Conservation (phyloP, 805 yeast species). For the Kuraishia cidri region DNA sequence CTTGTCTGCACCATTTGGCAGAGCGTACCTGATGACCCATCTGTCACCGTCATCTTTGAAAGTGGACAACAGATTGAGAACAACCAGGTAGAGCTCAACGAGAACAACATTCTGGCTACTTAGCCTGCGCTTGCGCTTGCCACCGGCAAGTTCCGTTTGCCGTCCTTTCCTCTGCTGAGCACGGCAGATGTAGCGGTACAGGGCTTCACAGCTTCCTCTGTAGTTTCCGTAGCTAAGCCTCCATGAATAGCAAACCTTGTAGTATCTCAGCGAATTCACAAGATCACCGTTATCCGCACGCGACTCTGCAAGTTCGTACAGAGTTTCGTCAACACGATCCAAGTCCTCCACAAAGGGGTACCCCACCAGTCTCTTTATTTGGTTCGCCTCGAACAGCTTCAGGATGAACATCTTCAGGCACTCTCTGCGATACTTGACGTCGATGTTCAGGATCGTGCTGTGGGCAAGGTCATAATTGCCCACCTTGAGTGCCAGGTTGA, state of each 20-base stretch:
- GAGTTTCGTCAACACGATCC: constrained; percentile 29
- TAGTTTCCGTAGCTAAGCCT: constrained; percentile 38
- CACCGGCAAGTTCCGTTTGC: not conserved
- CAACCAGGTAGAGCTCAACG: constrained; percentile 25
- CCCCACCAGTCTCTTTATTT: constrained; percentile 26
- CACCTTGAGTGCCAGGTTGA: constrained; percentile 19
- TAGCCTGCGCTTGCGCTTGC: constrained; percentile 5
- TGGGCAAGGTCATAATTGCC: constrained; percentile 19
- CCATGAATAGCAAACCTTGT: constrained; percentile 42
- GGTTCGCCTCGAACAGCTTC: constrained; percentile 27
- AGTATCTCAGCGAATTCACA: constrained; percentile 28
- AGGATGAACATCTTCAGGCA: constrained; percentile 24
- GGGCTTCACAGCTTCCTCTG: constrained; percentile 36
- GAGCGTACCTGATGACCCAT: constrained; percentile 19
- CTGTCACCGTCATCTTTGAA: constrained; percentile 24
- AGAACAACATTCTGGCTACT: constrained; percentile 10
- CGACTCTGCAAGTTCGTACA: constrained; percentile 20
- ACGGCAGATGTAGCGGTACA: constrained; percentile 28
- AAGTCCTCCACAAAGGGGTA: constrained; percentile 35
- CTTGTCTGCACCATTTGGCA: not conserved
- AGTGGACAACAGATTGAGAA: constrained; percentile 28
- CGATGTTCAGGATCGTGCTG: constrained; percentile 16
- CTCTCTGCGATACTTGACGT: constrained; percentile 11
- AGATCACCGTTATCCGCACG: constrained; percentile 16
- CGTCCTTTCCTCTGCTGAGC: constrained; percentile 7